Conservation (phyloP, 306 rosid genomes). For the Dicorynia guianensis region DNA sequence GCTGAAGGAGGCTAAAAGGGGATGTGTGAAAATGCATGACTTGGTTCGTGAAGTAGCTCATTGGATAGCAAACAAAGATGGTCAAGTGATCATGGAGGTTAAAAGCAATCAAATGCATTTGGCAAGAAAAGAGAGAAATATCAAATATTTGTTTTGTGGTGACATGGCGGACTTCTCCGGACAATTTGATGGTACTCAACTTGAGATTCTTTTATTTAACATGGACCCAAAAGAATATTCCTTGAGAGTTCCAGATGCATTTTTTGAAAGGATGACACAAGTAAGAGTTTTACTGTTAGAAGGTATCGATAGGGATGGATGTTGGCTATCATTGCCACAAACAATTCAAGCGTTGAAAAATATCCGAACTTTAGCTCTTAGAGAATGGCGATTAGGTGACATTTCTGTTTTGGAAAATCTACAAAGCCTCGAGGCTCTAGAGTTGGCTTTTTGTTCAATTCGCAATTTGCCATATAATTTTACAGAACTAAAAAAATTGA, state of each 20-base stretch:
- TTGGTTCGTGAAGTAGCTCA: conserved; percentile 16
- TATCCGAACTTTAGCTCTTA: neutral
- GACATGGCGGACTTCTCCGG: too few species aligned
- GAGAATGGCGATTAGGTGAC: neutral
- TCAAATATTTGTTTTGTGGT: too few species aligned
- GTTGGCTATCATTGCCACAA: neutral
- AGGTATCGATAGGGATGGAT: too few species aligned
- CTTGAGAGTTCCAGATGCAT: neutral
- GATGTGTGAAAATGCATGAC: conserved; percentile 40
- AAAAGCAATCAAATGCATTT: too few species aligned
- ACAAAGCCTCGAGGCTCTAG: neutral
- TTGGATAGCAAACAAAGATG: neutral
- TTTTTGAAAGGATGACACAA: neutral
- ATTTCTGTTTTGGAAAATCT: neutral
- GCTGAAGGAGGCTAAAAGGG: neutral
- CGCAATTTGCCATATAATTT: neutral
- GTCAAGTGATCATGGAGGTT: neutral
- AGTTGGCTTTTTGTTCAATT: neutral
- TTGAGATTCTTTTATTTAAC: neutral
- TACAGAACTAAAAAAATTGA: neutral
- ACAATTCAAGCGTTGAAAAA: neutral
- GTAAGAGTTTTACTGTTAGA: neutral
- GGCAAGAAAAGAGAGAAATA: too few species aligned
- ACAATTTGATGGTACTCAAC: neutral
- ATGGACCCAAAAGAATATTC: neutral